phyloP scores from a whole-genome alignment of 192 early-diverging fungal genomes.

The Gigaspora rosea region DNA sequence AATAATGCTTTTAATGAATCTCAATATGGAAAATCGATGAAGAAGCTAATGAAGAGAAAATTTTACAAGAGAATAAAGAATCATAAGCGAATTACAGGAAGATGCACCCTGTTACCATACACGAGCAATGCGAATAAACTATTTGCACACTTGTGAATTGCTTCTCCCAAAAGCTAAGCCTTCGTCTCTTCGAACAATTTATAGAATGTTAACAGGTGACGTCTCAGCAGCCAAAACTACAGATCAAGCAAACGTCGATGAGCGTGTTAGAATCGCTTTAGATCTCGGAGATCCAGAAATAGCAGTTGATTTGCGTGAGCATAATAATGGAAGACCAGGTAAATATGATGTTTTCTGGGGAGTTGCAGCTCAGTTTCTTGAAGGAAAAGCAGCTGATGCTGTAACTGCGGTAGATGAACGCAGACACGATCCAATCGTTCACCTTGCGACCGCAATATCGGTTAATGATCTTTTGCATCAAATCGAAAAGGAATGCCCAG shows the following conservation, averaged over 20 bases:
- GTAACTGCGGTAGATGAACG: neutral
- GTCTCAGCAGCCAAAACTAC: neutral
- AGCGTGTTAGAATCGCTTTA: neutral
- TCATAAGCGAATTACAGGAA: neutral
- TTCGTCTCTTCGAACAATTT: neutral
- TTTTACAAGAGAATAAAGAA: neutral
- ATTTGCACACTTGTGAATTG: neutral
- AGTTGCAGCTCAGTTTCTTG: neutral
- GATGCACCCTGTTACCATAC: neutral
- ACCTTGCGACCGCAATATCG: neutral
- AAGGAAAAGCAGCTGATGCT: neutral
- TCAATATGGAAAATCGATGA: neutral
- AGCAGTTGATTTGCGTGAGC: neutral
- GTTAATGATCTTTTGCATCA: constrained; percentile 1
- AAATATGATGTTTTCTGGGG: neutral
- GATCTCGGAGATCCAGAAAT: neutral
- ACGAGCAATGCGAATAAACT: neutral
- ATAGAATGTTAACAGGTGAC: neutral
- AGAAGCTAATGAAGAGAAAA: neutral
- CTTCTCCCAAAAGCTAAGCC: neutral
- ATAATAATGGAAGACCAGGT: neutral
- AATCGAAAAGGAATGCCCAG: neutral
- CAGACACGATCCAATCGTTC: neutral
- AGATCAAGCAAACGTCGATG: neutral
- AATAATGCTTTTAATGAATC: neutral